A percentile compares a stretch with the other conserved stretches of the same genome.
Conservation (phyloP, 2,329 filamentous ascomycete genomes). For the Hymenoscyphus fraxineus region DNA sequence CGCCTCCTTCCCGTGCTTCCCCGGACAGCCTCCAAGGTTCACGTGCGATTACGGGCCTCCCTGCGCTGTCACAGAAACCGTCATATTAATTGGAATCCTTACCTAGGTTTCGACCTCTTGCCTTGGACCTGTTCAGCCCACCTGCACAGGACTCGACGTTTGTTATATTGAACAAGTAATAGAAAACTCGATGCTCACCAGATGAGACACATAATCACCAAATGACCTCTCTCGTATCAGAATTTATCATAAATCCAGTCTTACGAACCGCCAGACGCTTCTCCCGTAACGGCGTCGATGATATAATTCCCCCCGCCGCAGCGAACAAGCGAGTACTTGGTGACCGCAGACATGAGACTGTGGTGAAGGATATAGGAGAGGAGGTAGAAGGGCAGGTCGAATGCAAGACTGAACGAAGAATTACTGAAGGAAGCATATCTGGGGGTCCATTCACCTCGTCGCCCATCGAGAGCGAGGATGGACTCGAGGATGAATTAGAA, state of each 20-base stretch:
- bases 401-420: conserved; percentile 1
- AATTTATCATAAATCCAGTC: conserved; percentile 64
- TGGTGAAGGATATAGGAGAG: conserved; percentile 28
- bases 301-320: conserved; percentile 31
- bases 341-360: conserved; percentile 22
- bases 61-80: not conserved
- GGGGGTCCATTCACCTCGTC: conserved; percentile 24
- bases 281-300: conserved; percentile 43
- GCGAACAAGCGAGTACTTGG: conserved; percentile 19
- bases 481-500: conserved; percentile 25
- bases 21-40: not conserved
- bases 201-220: conserved; percentile 26
- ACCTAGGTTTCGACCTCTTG: not conserved
- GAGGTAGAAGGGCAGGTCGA: conserved; percentile 16
- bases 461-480: conserved; percentile 27
- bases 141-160: conserved; percentile 1
- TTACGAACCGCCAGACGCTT: conserved; percentile 63
- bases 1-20: too few relatives aligned
- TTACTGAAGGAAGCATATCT: conserved; percentile 13
- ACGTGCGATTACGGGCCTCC: conserved; percentile 3
- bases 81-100: conserved; percentile 3
- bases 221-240: conserved; percentile 62
- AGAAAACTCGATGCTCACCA: not conserved
- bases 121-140: conserved; percentile 2
- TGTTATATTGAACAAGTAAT: not conserved